A percentile compares a stretch with the other conserved stretches of the same genome.
Evolutionary conservation across 2,329 filamentous ascomycete species (phyloP).

Genomic region (Xylariaceae sp.): DNA sequence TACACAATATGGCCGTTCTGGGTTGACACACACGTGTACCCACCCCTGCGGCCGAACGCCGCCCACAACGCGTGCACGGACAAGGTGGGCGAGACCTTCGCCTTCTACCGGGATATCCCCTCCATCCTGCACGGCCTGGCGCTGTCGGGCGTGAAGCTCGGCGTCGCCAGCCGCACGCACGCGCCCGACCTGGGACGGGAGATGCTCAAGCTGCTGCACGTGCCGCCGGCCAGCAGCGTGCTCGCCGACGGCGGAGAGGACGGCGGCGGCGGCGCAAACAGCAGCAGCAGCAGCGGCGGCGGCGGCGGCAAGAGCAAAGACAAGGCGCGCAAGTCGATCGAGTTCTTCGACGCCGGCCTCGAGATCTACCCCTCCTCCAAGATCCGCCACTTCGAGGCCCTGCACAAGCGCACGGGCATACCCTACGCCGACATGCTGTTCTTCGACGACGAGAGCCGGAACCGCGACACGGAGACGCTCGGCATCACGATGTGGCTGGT

Average conservation of each 20-base stretch:
- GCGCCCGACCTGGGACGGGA: constrained; percentile 81
- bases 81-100: constrained; percentile 67
- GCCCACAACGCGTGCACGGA: constrained; percentile 54
- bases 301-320: constrained; percentile 31
- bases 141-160: constrained; percentile 59
- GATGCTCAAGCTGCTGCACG: constrained; percentile 76
- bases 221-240: constrained; percentile 47
- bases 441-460: constrained; percentile 90
- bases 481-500: constrained; percentile 88
- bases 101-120: constrained; percentile 75
- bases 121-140: constrained; percentile 67
- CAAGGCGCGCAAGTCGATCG: constrained; percentile 55
- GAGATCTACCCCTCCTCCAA: constrained; percentile 81
- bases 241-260: constrained; percentile 21
- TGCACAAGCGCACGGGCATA: constrained; percentile 74
- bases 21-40: constrained; percentile 89
- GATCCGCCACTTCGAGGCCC: constrained; percentile 79
- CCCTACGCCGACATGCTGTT: constrained; percentile 87
- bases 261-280: constrained; percentile 18
- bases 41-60: constrained; percentile 65
- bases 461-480: constrained; percentile 78
- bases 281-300: neutral
- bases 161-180: constrained; percentile 79
- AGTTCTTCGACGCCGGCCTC: constrained; percentile 64
- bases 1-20: constrained; percentile 99